Percentiles rank a stretch among this genome's conserved stretches.
Conservation (phyloP, 208 protist species). For the Vickermania spadyakhi region DNA sequence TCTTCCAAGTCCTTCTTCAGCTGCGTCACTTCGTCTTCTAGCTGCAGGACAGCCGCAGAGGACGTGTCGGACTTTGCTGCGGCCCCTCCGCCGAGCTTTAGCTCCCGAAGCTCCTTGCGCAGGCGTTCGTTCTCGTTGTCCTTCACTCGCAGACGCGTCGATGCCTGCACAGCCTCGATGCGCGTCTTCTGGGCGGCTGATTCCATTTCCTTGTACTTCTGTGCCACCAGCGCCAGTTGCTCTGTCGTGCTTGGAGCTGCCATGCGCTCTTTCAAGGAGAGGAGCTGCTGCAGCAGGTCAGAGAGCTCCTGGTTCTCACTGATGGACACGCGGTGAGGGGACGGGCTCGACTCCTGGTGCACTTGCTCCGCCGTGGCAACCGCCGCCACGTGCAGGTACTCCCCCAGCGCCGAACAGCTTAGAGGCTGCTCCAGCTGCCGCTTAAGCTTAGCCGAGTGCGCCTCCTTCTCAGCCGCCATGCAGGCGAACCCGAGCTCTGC, state of each 20-base stretch:
- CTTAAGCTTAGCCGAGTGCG: not conserved
- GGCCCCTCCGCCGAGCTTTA: not conserved
- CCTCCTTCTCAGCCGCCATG: not conserved
- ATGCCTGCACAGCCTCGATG: not conserved
- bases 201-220: not conserved
- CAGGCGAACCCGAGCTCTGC: not conserved
- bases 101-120: not conserved
- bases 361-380: not conserved
- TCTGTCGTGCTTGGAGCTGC: not conserved
- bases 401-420: not conserved
- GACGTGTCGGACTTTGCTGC: not conserved
- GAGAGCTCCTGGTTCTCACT: not conserved
- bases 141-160: not conserved
- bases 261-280: not conserved
- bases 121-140: conserved; percentile 6
- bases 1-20: conserved; percentile 9
- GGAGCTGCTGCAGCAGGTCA: not conserved
- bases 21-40: conserved; percentile 17
- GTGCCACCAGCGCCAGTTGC: not conserved
- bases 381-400: not conserved
- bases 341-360: no score
- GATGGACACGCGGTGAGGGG: not conserved
- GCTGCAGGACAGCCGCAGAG: not conserved
- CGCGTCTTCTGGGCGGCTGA: not conserved
- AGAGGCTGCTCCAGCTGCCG: not conserved